Evolutionary conservation across 2,329 filamentous ascomycete genomes (phyloP), one percentile per base, ranked within the genome.

Genomic region (Neonectria coccinea): DNA sequence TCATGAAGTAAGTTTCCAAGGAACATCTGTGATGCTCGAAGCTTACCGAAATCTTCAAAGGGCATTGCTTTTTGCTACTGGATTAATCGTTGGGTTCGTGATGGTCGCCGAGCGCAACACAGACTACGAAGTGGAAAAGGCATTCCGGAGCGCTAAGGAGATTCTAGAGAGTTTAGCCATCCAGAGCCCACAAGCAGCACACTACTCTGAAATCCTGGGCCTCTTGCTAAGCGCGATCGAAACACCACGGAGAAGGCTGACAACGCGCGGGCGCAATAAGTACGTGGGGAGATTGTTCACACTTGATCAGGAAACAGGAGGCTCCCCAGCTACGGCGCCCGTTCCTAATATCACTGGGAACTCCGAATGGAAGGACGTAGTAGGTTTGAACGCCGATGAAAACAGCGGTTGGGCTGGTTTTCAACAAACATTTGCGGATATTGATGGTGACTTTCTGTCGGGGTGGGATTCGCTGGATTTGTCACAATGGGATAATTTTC

Each of bases 171-270:
- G 80, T 33, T 73, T 89, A 0, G 80, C 83, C 0, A 73, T 74
- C 0, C 80, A 84, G 52, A 87, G 84, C 44, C 83, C 85, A 0
- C 86, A 88, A 65, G 87, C 87, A 3, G 82, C 80, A 3, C 86
- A 88, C 56, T 89, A 89, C 68, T 79, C 82, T 12, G 84, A 88
- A 6, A 89, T 89, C 20, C 76, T 89, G 8, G 82, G 78, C 0
- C 76, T 80, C 2, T 75, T 87, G 5, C 79, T 80, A 0, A 79
- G 80, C 10, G 84, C 84, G 0, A 81, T 86, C 10, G 62, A 70
- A 10, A 64, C 72, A 8, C 65, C 68, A 16, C 60, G 65, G 1
- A 51, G 65, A 11, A 65, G 59, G 0, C 54, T 74, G 20, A 25
- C 71, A 2, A 69, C 71, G 0, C 56, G 68, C 0, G 69, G 72